A percentile compares a stretch with the other conserved stretches of the same genome.
These are phyloP conservation scores for Talaromyces sp. DNA, from an alignment of 2,329 filamentous ascomycete genomes.

Conservation along the genomic window DNA sequence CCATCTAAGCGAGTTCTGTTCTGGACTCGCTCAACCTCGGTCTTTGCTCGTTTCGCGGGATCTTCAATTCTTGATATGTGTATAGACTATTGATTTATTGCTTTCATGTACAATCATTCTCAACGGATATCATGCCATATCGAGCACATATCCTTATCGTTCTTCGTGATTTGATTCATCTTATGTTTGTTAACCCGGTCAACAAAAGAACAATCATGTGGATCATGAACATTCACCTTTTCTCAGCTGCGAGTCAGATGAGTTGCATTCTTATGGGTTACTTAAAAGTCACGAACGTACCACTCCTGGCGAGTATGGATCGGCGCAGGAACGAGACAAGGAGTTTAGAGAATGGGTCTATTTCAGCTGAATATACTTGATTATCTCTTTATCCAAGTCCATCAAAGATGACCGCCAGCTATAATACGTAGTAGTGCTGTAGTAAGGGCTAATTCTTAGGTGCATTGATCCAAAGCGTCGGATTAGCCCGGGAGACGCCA, in stretches of 20 bases:
- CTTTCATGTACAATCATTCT: constrained; percentile 19
- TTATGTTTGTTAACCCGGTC: constrained; percentile 15
- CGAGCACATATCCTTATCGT: background rate
- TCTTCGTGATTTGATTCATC: constrained; percentile 17
- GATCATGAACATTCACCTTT: constrained; percentile 13
- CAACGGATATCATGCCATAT: constrained; percentile 8
- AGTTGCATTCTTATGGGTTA: constrained; percentile 13
- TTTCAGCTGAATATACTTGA: constrained; percentile 9
- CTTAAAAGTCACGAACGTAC: constrained; percentile 15
- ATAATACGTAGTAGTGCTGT: background rate
- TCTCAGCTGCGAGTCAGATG: constrained; percentile 13
- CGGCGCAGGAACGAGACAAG: constrained; percentile 17
- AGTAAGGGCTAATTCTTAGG: background rate
- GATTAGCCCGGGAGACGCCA: background rate
- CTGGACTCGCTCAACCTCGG: constrained; percentile 5
- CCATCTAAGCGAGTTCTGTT: constrained; percentile 32
- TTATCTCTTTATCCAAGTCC: background rate
- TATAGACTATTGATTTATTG: constrained; percentile 25
- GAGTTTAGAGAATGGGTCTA: constrained; percentile 15
- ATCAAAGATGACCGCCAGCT: background rate
- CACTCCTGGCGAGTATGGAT: constrained; percentile 21
- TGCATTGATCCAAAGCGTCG: background rate
- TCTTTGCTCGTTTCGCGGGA: constrained; percentile 12
- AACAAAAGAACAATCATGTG: constrained; percentile 19
- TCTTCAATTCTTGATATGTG: constrained; percentile 30